phyloP scores from a whole-genome alignment of 73 alveolate species.

The Paramecium sexaurelia region DNA sequence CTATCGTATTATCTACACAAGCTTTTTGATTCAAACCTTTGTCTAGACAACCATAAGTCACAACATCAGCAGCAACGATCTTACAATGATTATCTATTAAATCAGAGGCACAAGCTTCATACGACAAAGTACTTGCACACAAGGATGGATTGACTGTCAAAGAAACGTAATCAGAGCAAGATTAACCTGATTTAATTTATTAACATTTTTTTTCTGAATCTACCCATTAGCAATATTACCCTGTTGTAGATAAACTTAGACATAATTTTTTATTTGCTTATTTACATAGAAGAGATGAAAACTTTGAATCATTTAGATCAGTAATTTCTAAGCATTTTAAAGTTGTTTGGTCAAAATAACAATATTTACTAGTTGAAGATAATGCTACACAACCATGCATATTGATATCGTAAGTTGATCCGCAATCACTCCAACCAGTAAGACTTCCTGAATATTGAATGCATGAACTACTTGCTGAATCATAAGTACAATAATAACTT shows the following conservation, averaged over 20 bases:
- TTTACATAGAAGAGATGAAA: neutral
- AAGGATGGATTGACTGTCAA: neutral
- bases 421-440: conserved; percentile 3
- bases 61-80: neutral
- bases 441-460: neutral
- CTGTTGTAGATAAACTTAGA: neutral
- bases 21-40: neutral
- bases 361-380: neutral
- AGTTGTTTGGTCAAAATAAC: conserved; percentile 21
- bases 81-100: neutral
- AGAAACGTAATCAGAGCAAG: neutral
- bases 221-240: neutral
- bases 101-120: neutral
- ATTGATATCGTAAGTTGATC: neutral
- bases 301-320: neutral
- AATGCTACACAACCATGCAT: conserved; percentile 37
- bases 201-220: neutral
- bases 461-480: neutral
- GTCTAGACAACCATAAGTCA: neutral
- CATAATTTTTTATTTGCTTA: neutral
- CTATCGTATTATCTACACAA: neutral
- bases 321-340: neutral
- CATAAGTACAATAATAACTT: neutral
- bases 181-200: neutral
- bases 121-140: neutral